Evolutionary conservation across 495 filamentous ascomycete genomes (phyloP).

Genomic region (Terfezia boudieri): DNA sequence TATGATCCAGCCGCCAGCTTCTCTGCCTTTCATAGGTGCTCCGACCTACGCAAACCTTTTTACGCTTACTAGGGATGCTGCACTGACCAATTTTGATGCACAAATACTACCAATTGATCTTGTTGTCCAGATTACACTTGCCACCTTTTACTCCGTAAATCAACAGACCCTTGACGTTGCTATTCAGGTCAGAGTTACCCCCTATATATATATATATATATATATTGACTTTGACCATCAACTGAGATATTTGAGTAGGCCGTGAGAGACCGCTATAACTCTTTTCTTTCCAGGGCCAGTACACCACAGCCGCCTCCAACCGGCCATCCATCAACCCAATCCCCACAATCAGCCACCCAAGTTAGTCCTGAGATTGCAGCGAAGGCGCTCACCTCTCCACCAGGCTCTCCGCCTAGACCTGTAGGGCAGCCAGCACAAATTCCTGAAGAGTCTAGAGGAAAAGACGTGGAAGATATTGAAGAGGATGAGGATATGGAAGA

Average conservation of each 20-base stretch:
- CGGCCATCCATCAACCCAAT: background rate
- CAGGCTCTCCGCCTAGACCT: background rate
- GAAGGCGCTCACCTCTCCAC: slow-evolving; percentile 1
- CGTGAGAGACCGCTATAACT: slow-evolving; percentile 13
- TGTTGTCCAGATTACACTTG: slow-evolving; percentile 50
- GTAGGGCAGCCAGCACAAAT: background rate
- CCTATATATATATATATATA: background rate
- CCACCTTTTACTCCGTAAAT: slow-evolving; percentile 15
- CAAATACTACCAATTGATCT: slow-evolving; percentile 48
- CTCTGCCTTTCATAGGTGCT: slow-evolving; percentile 27
- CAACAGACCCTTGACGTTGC: slow-evolving; percentile 27
- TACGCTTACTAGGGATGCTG: slow-evolving; percentile 53
- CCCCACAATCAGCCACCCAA: background rate
- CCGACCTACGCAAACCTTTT: slow-evolving; percentile 56
- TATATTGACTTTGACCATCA: background rate
- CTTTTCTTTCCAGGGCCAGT: slow-evolving; percentile 2
- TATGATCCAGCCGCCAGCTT: slow-evolving; percentile 25
- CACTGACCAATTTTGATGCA: slow-evolving; percentile 59
- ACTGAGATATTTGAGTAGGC: slow-evolving; percentile 1
- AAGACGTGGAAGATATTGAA: slow-evolving; percentile 7
- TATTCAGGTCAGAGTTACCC: slow-evolving; percentile 9
- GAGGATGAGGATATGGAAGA: slow-evolving; percentile 16
- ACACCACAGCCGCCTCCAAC: background rate
- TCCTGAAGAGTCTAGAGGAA: slow-evolving; percentile 5
- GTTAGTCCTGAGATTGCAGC: background rate